These are phyloP conservation scores for Hortiboletus flavorubellus DNA, from an alignment of 768 basidiomycete genomes.

Conservation along the genomic window DNA sequence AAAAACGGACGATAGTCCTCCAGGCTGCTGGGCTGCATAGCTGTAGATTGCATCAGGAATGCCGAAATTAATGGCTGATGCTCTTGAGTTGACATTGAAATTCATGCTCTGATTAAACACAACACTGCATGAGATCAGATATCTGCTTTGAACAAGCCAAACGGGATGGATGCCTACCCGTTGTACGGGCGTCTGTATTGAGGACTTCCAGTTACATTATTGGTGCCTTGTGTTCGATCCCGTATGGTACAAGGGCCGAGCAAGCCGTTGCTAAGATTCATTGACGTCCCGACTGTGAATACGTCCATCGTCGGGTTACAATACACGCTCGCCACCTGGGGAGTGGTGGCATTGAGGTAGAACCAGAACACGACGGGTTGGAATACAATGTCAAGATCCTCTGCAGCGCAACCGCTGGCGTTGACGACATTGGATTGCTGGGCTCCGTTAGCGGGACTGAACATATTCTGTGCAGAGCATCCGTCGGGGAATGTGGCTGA, in stretches of 20 bases:
- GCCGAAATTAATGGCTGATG: conserved; percentile 44
- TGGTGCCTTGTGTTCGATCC: conserved; percentile 33
- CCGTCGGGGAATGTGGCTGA: conserved; percentile 45
- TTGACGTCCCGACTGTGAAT: conserved; percentile 41
- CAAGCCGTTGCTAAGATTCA: conserved; percentile 41
- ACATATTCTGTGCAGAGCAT: conserved; percentile 39
- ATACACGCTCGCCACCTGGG: conserved; percentile 51
- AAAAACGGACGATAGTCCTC: conserved; percentile 46
- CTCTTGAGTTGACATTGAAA: conserved; percentile 50
- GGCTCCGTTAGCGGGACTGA: conserved; percentile 37
- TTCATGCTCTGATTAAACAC: conserved; percentile 37
- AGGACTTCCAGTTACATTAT: conserved; percentile 52
- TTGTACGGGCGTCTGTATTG: conserved; percentile 53
- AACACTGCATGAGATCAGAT: conserved; percentile 31
- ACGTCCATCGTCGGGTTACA: conserved; percentile 51
- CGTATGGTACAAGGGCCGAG: conserved; percentile 37
- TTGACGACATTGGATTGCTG: conserved; percentile 51
- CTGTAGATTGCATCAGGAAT: conserved; percentile 60
- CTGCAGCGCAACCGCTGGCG: conserved; percentile 29
- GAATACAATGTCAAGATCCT: conserved; percentile 34
- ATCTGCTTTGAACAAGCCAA: not conserved
- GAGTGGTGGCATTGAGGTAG: conserved; percentile 38
- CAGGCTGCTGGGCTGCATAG: conserved; percentile 40
- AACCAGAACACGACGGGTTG: conserved; percentile 71
- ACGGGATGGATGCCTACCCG: conserved; percentile 39